These are phyloP conservation scores for Lentinula novae-zelandiae DNA, from an alignment of 1,284 basidiomycete species.

Conservation along the genomic window DNA sequence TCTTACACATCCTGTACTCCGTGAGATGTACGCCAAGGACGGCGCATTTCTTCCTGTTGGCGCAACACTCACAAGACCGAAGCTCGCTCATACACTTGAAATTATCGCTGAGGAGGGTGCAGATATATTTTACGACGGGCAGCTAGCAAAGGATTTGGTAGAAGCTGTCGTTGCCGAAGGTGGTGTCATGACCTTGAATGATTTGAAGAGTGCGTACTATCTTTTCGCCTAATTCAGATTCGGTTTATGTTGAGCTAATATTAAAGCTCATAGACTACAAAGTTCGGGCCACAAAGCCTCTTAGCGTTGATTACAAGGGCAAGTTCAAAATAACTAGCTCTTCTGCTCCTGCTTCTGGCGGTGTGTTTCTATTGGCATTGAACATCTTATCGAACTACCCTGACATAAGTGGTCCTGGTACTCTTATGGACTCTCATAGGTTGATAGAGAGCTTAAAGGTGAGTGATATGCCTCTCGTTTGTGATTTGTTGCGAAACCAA, in stretches of 20 bases:
- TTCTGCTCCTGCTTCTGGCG: slow-evolving; percentile 1
- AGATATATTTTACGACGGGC: slow-evolving; percentile 70
- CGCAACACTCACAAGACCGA: slow-evolving; percentile 64
- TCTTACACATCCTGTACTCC: slow-evolving; percentile 70
- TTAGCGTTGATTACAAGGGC: not conserved
- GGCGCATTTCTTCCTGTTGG: slow-evolving; percentile 71
- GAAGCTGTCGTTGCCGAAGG: not conserved
- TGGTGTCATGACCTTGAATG: not conserved
- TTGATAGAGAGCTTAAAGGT: slow-evolving; percentile 1
- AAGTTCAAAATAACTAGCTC: not conserved
- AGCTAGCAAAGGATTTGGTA: not conserved
- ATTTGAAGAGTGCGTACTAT: not conserved
- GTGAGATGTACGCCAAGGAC: slow-evolving; percentile 71
- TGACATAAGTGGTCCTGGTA: not conserved
- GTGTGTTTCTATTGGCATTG: not conserved
- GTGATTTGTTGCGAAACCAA: not conserved
- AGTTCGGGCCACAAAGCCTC: not conserved
- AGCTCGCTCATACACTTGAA: slow-evolving; percentile 64
- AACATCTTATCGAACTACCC: not conserved
- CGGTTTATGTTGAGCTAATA: not conserved
- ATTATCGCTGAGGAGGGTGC: slow-evolving; percentile 65
- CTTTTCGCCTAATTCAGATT: not conserved
- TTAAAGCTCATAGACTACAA: not conserved
- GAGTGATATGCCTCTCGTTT: not conserved
- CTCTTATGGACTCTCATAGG: not conserved